A percentile compares a stretch with the other conserved stretches of the same genome.
These are phyloP conservation scores for Metschnikowia rubicola DNA, from an alignment of 805 yeast genomes.

Conservation along the genomic window DNA sequence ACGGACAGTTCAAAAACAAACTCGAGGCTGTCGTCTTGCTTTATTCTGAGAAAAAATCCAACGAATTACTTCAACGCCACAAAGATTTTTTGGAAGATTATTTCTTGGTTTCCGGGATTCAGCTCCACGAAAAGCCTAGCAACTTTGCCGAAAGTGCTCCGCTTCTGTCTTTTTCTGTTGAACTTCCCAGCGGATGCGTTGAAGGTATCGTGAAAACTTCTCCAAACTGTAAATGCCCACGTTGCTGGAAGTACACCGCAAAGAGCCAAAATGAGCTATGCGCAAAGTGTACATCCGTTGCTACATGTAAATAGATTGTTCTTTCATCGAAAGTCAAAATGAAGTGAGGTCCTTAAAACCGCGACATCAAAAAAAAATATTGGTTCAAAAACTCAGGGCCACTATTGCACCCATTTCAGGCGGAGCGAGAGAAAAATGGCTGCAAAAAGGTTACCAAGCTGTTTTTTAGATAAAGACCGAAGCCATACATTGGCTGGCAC, in stretches of 20 bases:
- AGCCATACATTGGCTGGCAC: neutral
- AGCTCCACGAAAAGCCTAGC: no score
- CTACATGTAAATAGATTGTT: slow-evolving; percentile 23
- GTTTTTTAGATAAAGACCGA: no score
- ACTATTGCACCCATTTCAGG: no score
- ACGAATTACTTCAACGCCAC: slow-evolving; percentile 22
- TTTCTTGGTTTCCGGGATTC: slow-evolving; percentile 58
- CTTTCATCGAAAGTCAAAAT: neutral
- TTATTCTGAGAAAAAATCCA: neutral
- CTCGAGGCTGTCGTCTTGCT: slow-evolving; percentile 51
- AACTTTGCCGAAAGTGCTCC: neutral
- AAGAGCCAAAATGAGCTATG: slow-evolving; percentile 54
- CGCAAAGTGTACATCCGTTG: slow-evolving; percentile 53
- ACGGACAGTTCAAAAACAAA: slow-evolving; percentile 53
- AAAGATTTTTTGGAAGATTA: slow-evolving; percentile 35
- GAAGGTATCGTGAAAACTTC: slow-evolving; percentile 44
- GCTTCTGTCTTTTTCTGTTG: neutral
- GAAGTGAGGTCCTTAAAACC: no score
- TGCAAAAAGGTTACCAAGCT: no score
- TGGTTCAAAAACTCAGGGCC: no score
- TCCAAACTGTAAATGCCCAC: slow-evolving; percentile 65
- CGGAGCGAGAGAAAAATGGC: no score
- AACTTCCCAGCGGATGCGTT: slow-evolving; percentile 22
- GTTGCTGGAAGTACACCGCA: slow-evolving; percentile 87
- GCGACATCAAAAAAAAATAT: no score